Base-by-base conservation (phyloP, 164 flowering plant species). In the Malania oleifera region DNA sequence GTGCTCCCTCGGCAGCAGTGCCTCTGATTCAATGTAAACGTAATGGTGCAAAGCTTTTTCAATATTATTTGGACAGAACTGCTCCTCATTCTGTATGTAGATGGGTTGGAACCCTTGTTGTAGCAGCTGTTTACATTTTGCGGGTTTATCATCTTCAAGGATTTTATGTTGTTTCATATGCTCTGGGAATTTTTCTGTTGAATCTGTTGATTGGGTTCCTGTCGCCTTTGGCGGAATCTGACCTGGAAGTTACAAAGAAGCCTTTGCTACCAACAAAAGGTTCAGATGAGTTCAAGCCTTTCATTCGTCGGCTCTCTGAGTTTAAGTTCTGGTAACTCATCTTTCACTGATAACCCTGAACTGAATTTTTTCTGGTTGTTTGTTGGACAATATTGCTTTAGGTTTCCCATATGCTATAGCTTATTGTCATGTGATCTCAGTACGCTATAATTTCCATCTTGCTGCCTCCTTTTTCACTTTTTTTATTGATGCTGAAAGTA, bases 231-330 rank as follows among this genome's bases (percentile, higher is more conserved):
- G 77, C 70, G 61, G 83, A 79, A 62, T 81, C 83, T 1, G 80
- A 79, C 67, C 45, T 74, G 29, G 83, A 79, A 39, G 72, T 47
- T 35, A 49, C 71, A 18, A 79, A 76, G 62, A 81, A 77, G 14
- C 70, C 80, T 22, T 22, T 67, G 7, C 54, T 79, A 61, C 83
- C 83, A 1, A 79, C 81, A 2, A 76, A 76, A 50, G 83, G 74
- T n/a, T 76, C 80, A 1, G 83, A 79, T 63, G 83, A 79, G 46
- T 79, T 79, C 70, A 76, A 72, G 69, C 84, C 84, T 54, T 80
- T 80, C 64, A 75, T 80, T 54, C 80, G 84, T 25, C 73, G 84
- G 7, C 79, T 79, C 4, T 81, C 83, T 17, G 83, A 79, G 66
- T 79, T 79, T 41, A 76, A 79, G 73, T 79, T 79, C 68, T 79